Base-by-base conservation (phyloP, 208 protist species). In the Crithidia sp. region DNA sequence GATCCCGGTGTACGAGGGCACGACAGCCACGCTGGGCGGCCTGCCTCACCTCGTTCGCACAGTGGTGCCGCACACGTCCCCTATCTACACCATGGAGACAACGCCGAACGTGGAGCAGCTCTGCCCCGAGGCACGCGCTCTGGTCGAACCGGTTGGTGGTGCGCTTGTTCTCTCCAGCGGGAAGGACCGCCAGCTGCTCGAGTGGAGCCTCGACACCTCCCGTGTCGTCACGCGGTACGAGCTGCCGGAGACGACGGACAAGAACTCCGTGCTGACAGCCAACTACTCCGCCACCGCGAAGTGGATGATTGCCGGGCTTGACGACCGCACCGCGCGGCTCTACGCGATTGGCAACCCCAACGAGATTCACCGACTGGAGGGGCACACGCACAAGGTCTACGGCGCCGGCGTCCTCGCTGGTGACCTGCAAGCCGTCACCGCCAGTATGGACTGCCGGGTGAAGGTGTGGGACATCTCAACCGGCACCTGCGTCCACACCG, bases 361-460 rank as follows among this genome's bases (percentile, higher is more conserved):
- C 17, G 74, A 72, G 53, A 60, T 84, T 5, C 44, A 77, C 41
- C 36, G 54, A 16, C 69, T 87, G 60, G 28, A 68, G 53, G 88
- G 83, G 36, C 88, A 93, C 74, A 78, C 54, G 28, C 71, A 83
- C 60, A 93, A 89, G 62, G 77, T 93, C 39, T 93, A 90, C 71
- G 82, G 79, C 16, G 76, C 77, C 4, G 86, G 57, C 37, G 76
- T 89, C 28, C 61, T 83, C 36, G 57, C 77, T 2, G 76, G 77
- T 19, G 82, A 87, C 9, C 16, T n/a, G 14, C 67, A 76, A 41
- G 67, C 77, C n/a, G 79, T 72, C 13, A 88, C 89, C 7, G 81
- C 67, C 3, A 81, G 83, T 43, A 94, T 94, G 86, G 89, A 94
- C 60, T 60, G 68, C 36, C 74, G 58, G 0, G 65, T 92, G 52